Conservation (phyloP, 1,139 yeast species). For the Suhomyces anneliseae region DNA sequence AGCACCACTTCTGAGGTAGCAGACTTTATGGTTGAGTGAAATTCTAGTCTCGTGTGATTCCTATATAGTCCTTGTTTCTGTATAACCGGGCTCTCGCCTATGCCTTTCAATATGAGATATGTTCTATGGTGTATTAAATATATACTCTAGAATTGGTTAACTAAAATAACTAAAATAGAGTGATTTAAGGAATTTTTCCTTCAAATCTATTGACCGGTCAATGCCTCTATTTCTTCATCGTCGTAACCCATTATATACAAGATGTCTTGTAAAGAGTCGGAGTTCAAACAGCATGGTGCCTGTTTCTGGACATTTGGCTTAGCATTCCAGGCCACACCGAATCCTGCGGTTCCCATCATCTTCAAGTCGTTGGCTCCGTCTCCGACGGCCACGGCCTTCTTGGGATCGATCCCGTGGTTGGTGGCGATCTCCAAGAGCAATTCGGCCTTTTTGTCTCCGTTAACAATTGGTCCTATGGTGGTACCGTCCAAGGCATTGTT, state of each 20-base stretch:
- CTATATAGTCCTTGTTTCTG: too few relatives aligned
- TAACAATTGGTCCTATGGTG: conserved; percentile 75
- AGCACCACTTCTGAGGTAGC: too few relatives aligned
- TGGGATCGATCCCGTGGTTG: conserved; percentile 58
- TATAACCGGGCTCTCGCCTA: too few relatives aligned
- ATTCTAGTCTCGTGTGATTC: too few relatives aligned
- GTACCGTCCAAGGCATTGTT: conserved; percentile 61
- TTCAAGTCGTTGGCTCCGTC: conserved; percentile 96
- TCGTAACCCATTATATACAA: conserved; percentile 78
- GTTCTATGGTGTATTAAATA: too few relatives aligned
- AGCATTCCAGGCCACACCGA: conserved; percentile 97
- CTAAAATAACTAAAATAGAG: too few relatives aligned
- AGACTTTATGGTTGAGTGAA: too few relatives aligned
- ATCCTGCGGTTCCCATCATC: conserved; percentile 92
- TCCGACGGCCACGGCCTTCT: conserved; percentile 80
- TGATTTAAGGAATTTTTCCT: too few relatives aligned
- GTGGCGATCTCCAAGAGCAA: conserved; percentile 67
- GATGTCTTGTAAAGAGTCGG: conserved; percentile 66
- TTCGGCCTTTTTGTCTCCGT: conserved; percentile 80
- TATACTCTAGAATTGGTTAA: too few relatives aligned
- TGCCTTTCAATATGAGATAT: too few relatives aligned
- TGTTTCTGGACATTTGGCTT: conserved; percentile 82
- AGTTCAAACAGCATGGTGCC: conserved; percentile 83
- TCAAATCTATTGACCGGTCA: background rate
- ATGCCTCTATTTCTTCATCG: conserved; percentile 50